Percentiles rank a stretch among this genome's conserved stretches.
Evolutionary conservation across 768 basidiomycete species (phyloP).

Genomic region (Lactifluus echinatus): DNA sequence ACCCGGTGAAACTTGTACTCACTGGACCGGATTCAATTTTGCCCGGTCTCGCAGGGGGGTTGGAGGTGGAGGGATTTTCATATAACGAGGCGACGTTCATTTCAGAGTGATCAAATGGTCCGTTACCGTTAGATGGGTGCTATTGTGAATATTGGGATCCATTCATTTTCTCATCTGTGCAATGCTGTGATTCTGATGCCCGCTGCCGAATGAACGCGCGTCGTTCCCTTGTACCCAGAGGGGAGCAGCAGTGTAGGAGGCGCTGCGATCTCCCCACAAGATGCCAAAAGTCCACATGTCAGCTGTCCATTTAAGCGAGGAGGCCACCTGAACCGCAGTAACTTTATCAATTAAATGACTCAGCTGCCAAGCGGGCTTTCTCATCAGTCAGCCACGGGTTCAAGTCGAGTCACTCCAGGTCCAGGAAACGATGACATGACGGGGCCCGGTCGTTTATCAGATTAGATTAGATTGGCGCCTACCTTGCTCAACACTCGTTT

Average conservation of each 20-base stretch:
- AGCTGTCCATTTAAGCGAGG: not conserved
- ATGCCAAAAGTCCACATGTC: too few relatives aligned
- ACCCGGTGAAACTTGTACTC: constrained; percentile 43
- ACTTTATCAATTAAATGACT: not conserved
- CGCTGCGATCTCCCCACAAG: not conserved
- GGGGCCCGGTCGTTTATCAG: not conserved
- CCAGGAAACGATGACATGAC: too few relatives aligned
- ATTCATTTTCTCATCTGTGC: not conserved
- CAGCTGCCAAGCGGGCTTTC: not conserved
- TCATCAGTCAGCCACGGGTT: not conserved
- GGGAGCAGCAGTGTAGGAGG: too few relatives aligned
- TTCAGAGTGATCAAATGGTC: constrained; percentile 32
- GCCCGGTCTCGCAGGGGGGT: constrained; percentile 32
- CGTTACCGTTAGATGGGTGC: too few relatives aligned
- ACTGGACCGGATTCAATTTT: constrained; percentile 35
- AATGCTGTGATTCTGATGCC: not conserved
- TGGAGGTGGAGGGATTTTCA: constrained; percentile 54
- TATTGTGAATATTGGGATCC: not conserved
- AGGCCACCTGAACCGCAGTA: not conserved
- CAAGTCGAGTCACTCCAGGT: too few relatives aligned
- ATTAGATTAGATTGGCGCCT: not conserved
- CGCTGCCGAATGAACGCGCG: not conserved
- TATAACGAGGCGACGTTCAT: constrained; percentile 92
- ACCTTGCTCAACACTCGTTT: not conserved
- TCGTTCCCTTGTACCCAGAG: not conserved